A percentile compares a stretch with the other conserved stretches of the same genome.
These are phyloP conservation scores for Phymatotrichopsis omnivora DNA, from an alignment of 2,329 filamentous ascomycete species.

Conservation along the genomic window DNA sequence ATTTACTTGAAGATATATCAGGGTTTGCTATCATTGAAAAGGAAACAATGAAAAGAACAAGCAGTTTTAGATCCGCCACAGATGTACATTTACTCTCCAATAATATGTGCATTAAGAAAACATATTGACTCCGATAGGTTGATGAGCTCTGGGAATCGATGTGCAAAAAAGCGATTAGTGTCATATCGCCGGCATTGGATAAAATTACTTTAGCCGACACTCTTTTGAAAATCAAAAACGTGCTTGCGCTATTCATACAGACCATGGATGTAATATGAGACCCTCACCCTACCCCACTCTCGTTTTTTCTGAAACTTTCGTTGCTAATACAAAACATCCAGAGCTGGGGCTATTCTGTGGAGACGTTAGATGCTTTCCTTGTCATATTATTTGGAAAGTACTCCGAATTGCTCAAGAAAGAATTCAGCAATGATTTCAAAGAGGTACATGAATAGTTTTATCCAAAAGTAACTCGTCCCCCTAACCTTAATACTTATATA, in stretches of 20 bases:
- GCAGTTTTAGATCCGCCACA: constrained; percentile 67
- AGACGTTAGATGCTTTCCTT: constrained; percentile 70
- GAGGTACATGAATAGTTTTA: constrained; percentile 53
- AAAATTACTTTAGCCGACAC: constrained; percentile 80
- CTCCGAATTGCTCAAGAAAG: constrained; percentile 74
- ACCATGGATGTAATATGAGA: constrained; percentile 80
- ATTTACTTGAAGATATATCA: constrained; percentile 77
- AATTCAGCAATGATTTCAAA: constrained; percentile 92
- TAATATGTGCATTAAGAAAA: too few relatives aligned
- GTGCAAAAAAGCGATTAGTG: constrained; percentile 73
- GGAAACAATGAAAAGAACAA: constrained; percentile 77
- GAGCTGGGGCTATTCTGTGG: constrained; percentile 83
- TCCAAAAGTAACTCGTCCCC: constrained; percentile 9
- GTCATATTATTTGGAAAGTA: constrained; percentile 91
- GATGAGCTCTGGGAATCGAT: constrained; percentile 98
- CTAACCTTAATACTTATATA: too few relatives aligned
- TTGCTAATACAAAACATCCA: constrained; percentile 35
- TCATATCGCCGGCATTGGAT: constrained; percentile 69
- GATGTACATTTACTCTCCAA: constrained; percentile 50
- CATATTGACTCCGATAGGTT: too few relatives aligned
- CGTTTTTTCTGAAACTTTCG: not conserved
- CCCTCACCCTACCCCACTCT: not conserved
- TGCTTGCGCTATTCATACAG: constrained; percentile 89
- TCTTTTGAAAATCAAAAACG: constrained; percentile 86
- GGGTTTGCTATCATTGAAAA: constrained; percentile 96